Evolutionary conservation across 176 grass and related monocot species (phyloP), one percentile per base, ranked within the genome.

Genomic region (Avena insularis): DNA sequence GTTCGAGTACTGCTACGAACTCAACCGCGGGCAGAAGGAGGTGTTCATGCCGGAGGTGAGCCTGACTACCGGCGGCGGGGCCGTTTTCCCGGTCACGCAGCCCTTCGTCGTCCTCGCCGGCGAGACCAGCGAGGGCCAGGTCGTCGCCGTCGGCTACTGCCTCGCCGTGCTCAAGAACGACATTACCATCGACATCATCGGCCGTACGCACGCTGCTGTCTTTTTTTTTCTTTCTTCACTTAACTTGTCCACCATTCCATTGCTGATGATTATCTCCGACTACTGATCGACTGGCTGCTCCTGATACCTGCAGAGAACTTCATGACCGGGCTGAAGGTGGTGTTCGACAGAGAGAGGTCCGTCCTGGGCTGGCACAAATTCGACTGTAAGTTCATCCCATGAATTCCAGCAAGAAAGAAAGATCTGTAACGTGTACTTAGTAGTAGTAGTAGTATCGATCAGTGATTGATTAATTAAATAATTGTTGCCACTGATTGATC

Each of bases 301-400:
- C 73, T 31, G 71, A 45, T 47, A 3, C 17, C 2, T 73, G 61
- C 93, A 95, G 93, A 95, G 84, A 93, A 93, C 72, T 95, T 95
- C 87, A 89, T 95, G 86, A 75, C 82, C 14, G 93, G 84, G 12
- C 91, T 95, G 7, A 93, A 91, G 9, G 72, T 95, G 0, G 91
- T 95, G 10, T 88, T 91, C 85, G 68, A 95, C 80, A 49, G 91
- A 12, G 81, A 95, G 82, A 77, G 53, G 27, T 86, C 88, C 8
- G 87, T 91, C 48, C 79, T 95, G 21, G 84, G 89, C 50, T 95
- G 94, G 94, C 70, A 93, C 31, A 1, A 89, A 4, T 90, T 90
- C 85, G 84, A 95, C 70, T 95, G 94, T 95, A 84, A 90, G 88
- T 23, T 53, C 59, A 16, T 10, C 3, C 1, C 0, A 48, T 12